A percentile compares a stretch with the other conserved stretches of the same genome.
phyloP scores from a whole-genome alignment of 2,329 filamentous ascomycete genomes.

The Nigrospora oryzae region DNA sequence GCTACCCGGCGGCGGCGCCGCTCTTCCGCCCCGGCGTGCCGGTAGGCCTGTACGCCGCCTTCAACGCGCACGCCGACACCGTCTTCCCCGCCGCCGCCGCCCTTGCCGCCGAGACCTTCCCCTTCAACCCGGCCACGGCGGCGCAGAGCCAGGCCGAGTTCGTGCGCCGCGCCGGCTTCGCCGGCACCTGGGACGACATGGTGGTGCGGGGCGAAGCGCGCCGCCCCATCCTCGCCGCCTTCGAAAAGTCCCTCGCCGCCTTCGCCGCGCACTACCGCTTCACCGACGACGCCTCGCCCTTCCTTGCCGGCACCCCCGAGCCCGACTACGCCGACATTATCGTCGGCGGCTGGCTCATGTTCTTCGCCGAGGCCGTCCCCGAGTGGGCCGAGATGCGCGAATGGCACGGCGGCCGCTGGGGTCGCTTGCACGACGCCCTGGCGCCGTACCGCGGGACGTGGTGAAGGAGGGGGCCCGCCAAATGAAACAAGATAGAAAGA shows the following conservation, averaged over 20 bases:
- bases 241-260: constrained; percentile 7
- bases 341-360: constrained; percentile 16
- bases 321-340: constrained; percentile 16
- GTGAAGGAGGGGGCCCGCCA: background rate
- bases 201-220: constrained; percentile 9
- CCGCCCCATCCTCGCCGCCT: constrained; percentile 5
- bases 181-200: constrained; percentile 32
- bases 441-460: constrained; percentile 9
- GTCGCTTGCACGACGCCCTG: constrained; percentile 12
- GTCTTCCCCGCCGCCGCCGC: constrained; percentile 37
- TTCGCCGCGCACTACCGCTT: constrained; percentile 10
- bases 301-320: constrained; percentile 10
- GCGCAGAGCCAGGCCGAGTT: constrained; percentile 38
- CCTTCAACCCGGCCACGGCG: constrained; percentile 39
- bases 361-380: constrained; percentile 4
- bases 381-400: constrained; percentile 14
- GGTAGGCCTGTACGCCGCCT: constrained; percentile 31
- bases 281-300: constrained; percentile 8
- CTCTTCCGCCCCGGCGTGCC: constrained; percentile 18
- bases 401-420: constrained; percentile 15
- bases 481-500: too few relatives aligned
- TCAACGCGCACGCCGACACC: constrained; percentile 47
- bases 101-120: constrained; percentile 32
- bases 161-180: constrained; percentile 32
- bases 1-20: constrained; percentile 34